phyloP scores from a whole-genome alignment of 352 stramenopile genomes.

The Phytophthora tentaculata region DNA sequence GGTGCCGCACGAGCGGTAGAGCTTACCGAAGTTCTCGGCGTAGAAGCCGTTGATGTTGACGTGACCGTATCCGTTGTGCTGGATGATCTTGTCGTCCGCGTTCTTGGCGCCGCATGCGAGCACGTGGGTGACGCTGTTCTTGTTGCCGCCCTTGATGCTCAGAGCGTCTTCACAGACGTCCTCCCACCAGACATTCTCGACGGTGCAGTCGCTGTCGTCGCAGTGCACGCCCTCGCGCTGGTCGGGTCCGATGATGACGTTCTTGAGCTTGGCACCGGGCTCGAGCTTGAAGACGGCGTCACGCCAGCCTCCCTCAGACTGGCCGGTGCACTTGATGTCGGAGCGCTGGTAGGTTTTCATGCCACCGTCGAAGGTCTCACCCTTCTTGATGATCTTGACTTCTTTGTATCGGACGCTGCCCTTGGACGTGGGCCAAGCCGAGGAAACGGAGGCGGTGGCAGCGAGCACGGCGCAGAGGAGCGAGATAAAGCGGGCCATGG shows the following conservation, averaged over 20 bases:
- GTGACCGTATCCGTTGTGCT: conserved; percentile 46
- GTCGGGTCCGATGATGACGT: conserved; percentile 47
- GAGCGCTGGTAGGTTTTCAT: conserved; percentile 54
- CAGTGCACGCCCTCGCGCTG: conserved; percentile 45
- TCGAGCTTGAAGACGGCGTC: conserved; percentile 44
- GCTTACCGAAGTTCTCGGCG: conserved; percentile 34
- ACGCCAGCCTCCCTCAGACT: conserved; percentile 29
- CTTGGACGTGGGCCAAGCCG: conserved; percentile 35
- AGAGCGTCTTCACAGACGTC: conserved; percentile 47
- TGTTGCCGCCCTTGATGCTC: conserved; percentile 47
- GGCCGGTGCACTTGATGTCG: conserved; percentile 36
- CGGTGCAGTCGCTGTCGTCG: conserved; percentile 34
- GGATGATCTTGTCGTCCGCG: conserved; percentile 54
- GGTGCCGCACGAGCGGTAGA: neutral
- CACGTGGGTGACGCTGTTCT: conserved; percentile 41
- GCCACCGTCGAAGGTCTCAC: conserved; percentile 37
- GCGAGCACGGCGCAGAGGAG: conserved; percentile 13
- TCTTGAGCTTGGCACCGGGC: conserved; percentile 45
- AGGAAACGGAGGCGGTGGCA: conserved; percentile 14
- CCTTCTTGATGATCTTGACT: conserved; percentile 46
- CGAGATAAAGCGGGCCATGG: conserved; percentile 30
- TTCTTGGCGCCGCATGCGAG: conserved; percentile 33
- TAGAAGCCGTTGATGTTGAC: conserved; percentile 55
- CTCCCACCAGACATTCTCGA: conserved; percentile 22
- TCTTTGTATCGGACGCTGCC: conserved; percentile 37